Percentiles rank a stretch among this genome's conserved stretches.
Conservation (phyloP, 495 filamentous ascomycete species). For the Peziza echinospora region DNA sequence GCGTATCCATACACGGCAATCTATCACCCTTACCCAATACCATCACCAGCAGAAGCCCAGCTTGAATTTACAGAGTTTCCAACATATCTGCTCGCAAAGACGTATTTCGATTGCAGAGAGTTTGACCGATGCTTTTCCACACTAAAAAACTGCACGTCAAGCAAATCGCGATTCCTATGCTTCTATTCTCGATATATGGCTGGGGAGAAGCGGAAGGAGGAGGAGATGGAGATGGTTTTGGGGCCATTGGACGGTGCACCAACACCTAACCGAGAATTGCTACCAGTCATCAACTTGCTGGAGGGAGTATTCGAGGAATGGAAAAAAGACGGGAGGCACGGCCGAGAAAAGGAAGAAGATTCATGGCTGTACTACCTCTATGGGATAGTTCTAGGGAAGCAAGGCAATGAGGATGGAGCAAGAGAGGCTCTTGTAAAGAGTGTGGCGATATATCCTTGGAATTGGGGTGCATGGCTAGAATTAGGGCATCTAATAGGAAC, state of each 20-base stretch:
- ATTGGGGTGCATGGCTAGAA: conserved; percentile 95
- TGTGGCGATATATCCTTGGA: conserved; percentile 68
- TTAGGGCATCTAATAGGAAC: conserved; percentile 47
- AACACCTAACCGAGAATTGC: conserved; percentile 63
- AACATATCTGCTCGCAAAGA: conserved; percentile 77
- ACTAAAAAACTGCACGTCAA: conserved; percentile 11
- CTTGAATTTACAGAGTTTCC: conserved; percentile 64
- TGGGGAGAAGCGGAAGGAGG: conserved; percentile 87
- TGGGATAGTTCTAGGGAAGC: conserved; percentile 70
- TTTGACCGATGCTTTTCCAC: conserved; percentile 84
- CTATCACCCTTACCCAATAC: conserved; percentile 9
- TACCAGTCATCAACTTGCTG: conserved; percentile 48
- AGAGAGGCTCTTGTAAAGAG: conserved; percentile 64
- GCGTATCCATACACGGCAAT: conserved; percentile 22
- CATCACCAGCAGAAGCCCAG: conserved; percentile 42
- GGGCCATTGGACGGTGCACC: conserved; percentile 73
- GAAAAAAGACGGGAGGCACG: conserved; percentile 25
- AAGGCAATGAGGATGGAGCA: conserved; percentile 69
- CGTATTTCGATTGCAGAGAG: conserved; percentile 88
- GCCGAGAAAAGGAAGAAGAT: conserved; percentile 37
- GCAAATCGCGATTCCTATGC: conserved; percentile 43
- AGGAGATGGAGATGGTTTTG: conserved; percentile 93
- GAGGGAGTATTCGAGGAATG: conserved; percentile 54
- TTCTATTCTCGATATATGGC: conserved; percentile 82
- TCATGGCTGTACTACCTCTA: conserved; percentile 96